phyloP scores from a whole-genome alignment of 345 rosid species.

The Eucalyptus pauciflora region DNA sequence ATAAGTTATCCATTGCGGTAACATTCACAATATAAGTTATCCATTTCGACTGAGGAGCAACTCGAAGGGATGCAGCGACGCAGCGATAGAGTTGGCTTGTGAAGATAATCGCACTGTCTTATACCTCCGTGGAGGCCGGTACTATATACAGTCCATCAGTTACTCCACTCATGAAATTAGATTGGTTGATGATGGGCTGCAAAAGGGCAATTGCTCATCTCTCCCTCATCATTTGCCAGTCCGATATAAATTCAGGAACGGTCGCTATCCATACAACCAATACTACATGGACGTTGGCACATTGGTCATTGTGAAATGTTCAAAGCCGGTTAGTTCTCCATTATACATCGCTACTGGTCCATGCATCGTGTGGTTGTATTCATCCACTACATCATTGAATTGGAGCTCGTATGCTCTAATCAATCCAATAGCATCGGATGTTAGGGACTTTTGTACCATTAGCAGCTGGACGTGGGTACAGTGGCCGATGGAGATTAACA shows the following conservation, averaged over 20 bases:
- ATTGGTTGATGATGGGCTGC: not conserved
- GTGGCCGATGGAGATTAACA: not conserved
- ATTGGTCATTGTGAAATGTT: not conserved
- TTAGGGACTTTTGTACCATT: not conserved
- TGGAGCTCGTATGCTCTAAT: not conserved
- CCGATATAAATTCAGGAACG: not conserved
- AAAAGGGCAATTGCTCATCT: not conserved
- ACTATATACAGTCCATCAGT: not conserved
- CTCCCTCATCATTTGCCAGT: not conserved
- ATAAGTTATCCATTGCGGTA: not conserved
- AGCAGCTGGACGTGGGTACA: not conserved
- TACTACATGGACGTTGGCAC: not conserved
- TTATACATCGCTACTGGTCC: not conserved
- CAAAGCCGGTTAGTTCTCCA: not conserved
- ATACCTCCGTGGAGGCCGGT: not conserved
- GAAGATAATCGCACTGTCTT: not conserved
- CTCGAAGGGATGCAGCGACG: not conserved
- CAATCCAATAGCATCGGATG: not conserved
- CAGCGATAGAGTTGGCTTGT: not conserved
- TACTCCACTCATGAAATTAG: not conserved
- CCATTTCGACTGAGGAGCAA: accelerated
- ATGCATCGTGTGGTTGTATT: not conserved
- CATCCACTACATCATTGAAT: not conserved
- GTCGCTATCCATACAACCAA: not conserved
- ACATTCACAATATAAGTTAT: not conserved